Conservation (phyloP, 208 protist genomes). For the Angomonas desouzai region DNA sequence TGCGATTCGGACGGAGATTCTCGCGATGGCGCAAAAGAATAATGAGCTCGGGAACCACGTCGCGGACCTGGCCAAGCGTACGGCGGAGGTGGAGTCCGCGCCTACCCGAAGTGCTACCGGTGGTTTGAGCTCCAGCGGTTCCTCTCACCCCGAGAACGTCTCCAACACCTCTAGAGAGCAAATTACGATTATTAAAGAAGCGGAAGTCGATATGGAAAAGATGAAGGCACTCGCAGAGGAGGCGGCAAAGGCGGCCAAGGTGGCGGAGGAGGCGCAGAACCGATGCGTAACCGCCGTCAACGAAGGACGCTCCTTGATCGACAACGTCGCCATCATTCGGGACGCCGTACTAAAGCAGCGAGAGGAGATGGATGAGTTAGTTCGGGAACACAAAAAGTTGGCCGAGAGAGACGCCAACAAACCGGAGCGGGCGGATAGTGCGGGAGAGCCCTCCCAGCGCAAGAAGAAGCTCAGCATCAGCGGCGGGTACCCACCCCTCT, state of each 20-base stretch:
- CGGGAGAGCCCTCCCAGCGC: neutral
- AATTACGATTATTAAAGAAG: neutral
- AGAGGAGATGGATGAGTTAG: neutral
- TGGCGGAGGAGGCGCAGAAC: conserved; percentile 25
- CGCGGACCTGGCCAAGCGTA: conserved; percentile 16
- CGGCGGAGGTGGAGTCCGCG: conserved; percentile 10
- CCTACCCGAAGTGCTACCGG: neutral
- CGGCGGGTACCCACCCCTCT: neutral
- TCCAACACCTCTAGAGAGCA: neutral
- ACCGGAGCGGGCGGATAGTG: neutral
- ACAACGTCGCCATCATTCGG: neutral
- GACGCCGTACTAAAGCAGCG: neutral
- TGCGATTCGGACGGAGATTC: conserved; percentile 68
- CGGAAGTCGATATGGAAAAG: conserved; percentile 8
- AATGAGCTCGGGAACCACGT: conserved; percentile 23
- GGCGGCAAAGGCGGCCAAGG: conserved; percentile 15
- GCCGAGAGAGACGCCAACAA: neutral
- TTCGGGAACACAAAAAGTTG: neutral
- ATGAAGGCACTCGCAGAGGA: conserved; percentile 13
- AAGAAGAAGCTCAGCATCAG: neutral
- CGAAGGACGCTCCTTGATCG: conserved; percentile 16
- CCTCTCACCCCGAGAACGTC: neutral
- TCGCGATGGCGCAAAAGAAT: conserved; percentile 50
- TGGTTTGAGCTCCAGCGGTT: neutral
- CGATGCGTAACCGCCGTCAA: conserved; percentile 20